These are phyloP conservation scores for Butyriboletus appendiculatus DNA, from an alignment of 1,284 basidiomycete species.

Conservation along the genomic window DNA sequence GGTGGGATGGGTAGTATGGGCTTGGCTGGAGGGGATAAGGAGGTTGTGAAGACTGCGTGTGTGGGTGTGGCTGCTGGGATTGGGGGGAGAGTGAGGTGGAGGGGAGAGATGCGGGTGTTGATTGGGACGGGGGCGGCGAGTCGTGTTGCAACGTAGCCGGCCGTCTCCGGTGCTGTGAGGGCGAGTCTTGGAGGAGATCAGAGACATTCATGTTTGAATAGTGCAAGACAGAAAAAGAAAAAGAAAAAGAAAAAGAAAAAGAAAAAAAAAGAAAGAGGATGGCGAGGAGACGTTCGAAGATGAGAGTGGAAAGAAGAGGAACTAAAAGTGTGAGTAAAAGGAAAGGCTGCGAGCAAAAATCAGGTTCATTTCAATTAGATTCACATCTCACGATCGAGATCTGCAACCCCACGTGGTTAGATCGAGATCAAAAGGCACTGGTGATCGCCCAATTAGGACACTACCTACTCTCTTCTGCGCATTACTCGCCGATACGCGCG, in stretches of 20 bases:
- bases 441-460: slow-evolving; percentile 12
- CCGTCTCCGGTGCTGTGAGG: slow-evolving; percentile 50
- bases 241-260: neutral
- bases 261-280: slow-evolving; percentile 1
- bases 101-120: slow-evolving; percentile 18
- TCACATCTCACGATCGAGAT: slow-evolving; percentile 39
- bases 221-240: too few relatives aligned
- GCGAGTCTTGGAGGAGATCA: slow-evolving; percentile 67
- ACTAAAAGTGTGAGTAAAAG: slow-evolving; percentile 32
- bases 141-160: slow-evolving; percentile 31
- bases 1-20: slow-evolving; percentile 24
- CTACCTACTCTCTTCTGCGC: neutral
- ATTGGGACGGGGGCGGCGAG: slow-evolving; percentile 21
- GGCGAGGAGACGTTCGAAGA: slow-evolving; percentile 12
- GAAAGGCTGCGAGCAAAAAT: slow-evolving; percentile 32
- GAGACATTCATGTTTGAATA: slow-evolving; percentile 62
- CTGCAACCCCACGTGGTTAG: slow-evolving; percentile 28
- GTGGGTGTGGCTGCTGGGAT: slow-evolving; percentile 21
- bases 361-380: slow-evolving; percentile 38
- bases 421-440: slow-evolving; percentile 29
- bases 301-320: slow-evolving; percentile 30
- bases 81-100: slow-evolving; percentile 22
- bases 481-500: neutral
- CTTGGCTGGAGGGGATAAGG: slow-evolving; percentile 22
- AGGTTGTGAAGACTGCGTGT: slow-evolving; percentile 5